A percentile compares a stretch with the other conserved stretches of the same genome.
Evolutionary conservation across 495 filamentous ascomycete species (phyloP).

Genomic region (Aspergillus steynii): DNA sequence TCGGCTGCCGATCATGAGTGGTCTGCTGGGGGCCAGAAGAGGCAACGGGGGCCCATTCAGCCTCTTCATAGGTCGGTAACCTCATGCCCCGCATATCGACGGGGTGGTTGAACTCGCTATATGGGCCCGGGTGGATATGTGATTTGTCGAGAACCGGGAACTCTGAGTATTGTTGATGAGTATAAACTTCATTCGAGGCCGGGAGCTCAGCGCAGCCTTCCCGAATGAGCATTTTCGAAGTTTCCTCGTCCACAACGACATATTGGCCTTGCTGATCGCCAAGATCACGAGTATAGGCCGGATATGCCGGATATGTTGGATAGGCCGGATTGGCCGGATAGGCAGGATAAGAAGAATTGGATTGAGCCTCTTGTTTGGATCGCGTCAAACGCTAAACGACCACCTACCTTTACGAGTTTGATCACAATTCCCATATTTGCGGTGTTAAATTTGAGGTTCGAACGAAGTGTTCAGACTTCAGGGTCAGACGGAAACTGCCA

Average conservation of each 20-base stretch:
- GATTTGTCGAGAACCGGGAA: neutral
- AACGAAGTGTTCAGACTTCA: too few species aligned
- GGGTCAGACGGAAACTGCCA: too few species aligned
- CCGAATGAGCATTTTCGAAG: neutral
- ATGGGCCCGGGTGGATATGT: neutral
- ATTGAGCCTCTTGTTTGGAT: neutral
- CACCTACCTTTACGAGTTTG: neutral
- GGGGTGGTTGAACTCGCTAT: neutral
- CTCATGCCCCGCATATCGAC: neutral
- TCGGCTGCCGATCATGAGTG: neutral
- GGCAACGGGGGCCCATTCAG: neutral
- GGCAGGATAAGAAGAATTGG: too few species aligned
- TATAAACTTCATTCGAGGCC: neutral
- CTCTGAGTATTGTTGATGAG: neutral
- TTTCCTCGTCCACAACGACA: neutral
- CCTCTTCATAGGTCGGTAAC: neutral
- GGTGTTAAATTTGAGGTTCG: neutral
- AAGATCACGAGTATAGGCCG: too few species aligned
- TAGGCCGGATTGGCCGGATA: too few species aligned
- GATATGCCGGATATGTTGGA: too few species aligned
- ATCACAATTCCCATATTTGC: neutral
- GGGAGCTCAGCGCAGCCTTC: conserved; percentile 2
- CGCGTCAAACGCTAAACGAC: neutral
- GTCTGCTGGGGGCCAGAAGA: neutral
- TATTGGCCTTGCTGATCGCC: too few species aligned